Percentiles rank a stretch among this genome's conserved stretches.
Evolutionary conservation across 768 basidiomycete species (phyloP).

Genomic region (Boletus sensibilis): DNA sequence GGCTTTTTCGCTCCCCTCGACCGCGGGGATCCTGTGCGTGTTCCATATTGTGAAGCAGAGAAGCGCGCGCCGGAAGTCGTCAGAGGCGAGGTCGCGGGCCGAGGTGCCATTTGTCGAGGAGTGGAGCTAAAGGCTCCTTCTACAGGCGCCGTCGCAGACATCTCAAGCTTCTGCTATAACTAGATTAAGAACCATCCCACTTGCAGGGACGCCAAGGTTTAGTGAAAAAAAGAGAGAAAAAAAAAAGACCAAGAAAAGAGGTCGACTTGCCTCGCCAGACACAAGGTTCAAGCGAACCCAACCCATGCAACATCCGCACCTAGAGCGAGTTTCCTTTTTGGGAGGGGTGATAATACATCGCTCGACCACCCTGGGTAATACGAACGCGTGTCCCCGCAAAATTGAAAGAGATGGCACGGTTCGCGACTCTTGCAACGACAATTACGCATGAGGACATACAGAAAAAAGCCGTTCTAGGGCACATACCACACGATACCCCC

Average conservation of each 20-base stretch:
- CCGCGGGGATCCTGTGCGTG: slow-evolving; percentile 32
- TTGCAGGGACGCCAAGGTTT: not conserved
- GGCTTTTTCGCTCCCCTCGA: slow-evolving; percentile 22
- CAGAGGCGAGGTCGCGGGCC: slow-evolving; percentile 11
- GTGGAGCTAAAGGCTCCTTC: slow-evolving; percentile 19
- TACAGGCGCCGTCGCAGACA: slow-evolving; percentile 3
- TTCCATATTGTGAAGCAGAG: slow-evolving; percentile 26
- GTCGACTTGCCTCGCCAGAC: not conserved
- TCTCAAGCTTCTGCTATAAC: not conserved
- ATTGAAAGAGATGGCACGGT: slow-evolving; percentile 24
- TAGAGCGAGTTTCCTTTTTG: slow-evolving; percentile 21
- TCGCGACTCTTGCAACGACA: slow-evolving; percentile 28
- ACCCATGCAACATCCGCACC: slow-evolving; percentile 21
- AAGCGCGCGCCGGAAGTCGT: slow-evolving; percentile 20
- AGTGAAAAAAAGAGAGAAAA: not conserved
- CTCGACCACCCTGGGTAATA: slow-evolving; percentile 1
- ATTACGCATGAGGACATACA: slow-evolving; percentile 41
- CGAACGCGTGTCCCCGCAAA: slow-evolving; percentile 14
- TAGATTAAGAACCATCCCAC: slow-evolving; percentile 3
- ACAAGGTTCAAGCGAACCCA: not conserved
- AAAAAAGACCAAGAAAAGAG: not conserved
- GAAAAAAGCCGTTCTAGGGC: slow-evolving; percentile 22
- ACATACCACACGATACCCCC: slow-evolving; percentile 41
- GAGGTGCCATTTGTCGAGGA: slow-evolving; percentile 12
- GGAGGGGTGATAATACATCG: not conserved